Evolutionary conservation across 225 moss, liverwort and hornwort genomes (phyloP).

Genomic region (Marchantia paleacea): DNA sequence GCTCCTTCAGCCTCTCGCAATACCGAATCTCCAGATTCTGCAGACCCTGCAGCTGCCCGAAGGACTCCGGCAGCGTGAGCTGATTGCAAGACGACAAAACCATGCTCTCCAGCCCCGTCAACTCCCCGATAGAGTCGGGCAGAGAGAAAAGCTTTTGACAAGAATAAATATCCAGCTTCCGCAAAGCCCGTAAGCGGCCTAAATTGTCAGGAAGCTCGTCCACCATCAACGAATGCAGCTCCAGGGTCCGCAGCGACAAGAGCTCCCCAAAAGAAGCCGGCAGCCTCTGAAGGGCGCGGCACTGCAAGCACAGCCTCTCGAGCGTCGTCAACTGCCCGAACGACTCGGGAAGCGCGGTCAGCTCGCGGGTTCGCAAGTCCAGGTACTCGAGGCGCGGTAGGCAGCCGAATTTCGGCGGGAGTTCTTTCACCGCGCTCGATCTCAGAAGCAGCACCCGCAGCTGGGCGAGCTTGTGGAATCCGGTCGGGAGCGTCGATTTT

Average conservation of each 20-base stretch:
- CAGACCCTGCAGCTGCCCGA: constrained; percentile 28
- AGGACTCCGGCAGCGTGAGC: constrained; percentile 36
- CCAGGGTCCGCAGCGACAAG: background rate
- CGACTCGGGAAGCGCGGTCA: constrained; percentile 11
- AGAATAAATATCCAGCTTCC: constrained; percentile 14
- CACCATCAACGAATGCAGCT: constrained; percentile 7
- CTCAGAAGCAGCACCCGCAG: constrained; percentile 20
- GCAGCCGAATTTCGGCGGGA: constrained; percentile 20
- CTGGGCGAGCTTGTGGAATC: constrained; percentile 19
- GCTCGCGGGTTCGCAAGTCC: constrained; percentile 16
- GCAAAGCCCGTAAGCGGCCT: background rate
- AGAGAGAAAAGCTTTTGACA: constrained; percentile 19
- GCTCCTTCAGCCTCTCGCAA: constrained; percentile 28
- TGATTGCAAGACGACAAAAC: constrained; percentile 24
- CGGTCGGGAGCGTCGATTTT: constrained; percentile 8
- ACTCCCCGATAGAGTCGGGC: constrained; percentile 12
- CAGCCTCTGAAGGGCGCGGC: constrained; percentile 7
- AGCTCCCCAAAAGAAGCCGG: constrained; percentile 8
- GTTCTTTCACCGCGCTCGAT: constrained; percentile 20
- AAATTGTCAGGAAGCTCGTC: constrained; percentile 21
- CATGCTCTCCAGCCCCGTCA: constrained; percentile 5
- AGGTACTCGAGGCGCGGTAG: constrained; percentile 21
- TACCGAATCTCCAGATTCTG: constrained; percentile 34
- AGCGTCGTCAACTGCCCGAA: constrained; percentile 14
- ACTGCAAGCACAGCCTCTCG: constrained; percentile 21